These are phyloP conservation scores for Xylaria sp. DNA, from an alignment of 495 filamentous ascomycete genomes.

Conservation along the genomic window DNA sequence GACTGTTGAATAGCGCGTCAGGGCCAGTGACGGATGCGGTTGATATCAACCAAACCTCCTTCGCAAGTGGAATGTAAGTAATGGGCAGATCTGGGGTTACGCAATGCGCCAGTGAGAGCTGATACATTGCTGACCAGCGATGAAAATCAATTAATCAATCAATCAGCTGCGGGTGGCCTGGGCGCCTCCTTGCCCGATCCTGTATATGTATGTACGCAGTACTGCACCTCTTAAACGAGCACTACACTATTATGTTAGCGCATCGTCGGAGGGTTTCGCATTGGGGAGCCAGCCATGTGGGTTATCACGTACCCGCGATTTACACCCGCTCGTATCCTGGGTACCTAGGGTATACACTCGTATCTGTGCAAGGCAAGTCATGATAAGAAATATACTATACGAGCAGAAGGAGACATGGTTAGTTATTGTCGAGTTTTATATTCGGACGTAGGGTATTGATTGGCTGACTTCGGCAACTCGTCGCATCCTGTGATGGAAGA, in stretches of 20 bases:
- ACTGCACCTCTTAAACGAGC: not conserved
- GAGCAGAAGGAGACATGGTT: not conserved
- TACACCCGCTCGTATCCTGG: not conserved
- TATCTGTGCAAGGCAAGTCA: no score
- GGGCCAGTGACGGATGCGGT: slow-evolving; percentile 6
- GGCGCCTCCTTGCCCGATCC: slow-evolving; percentile 6
- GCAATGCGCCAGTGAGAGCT: slow-evolving; percentile 14
- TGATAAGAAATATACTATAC: not conserved
- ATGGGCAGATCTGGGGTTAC: slow-evolving; percentile 14
- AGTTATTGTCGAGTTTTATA: not conserved
- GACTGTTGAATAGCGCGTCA: not conserved
- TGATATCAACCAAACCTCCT: not conserved
- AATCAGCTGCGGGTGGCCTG: slow-evolving; percentile 18
- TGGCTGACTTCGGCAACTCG: not conserved
- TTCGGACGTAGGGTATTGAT: not conserved
- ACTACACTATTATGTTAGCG: not conserved
- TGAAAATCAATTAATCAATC: slow-evolving; percentile 17
- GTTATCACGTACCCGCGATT: not conserved
- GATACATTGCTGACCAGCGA: slow-evolving; percentile 17
- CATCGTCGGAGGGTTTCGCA: not conserved
- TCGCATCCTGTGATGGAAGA: not conserved
- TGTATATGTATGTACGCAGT: no score
- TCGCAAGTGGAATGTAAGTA: not conserved
- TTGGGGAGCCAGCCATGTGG: not conserved
- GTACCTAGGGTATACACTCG: not conserved